phyloP scores from a whole-genome alignment of 108 stramenopile genomes.

The Epithemia pelagica region DNA sequence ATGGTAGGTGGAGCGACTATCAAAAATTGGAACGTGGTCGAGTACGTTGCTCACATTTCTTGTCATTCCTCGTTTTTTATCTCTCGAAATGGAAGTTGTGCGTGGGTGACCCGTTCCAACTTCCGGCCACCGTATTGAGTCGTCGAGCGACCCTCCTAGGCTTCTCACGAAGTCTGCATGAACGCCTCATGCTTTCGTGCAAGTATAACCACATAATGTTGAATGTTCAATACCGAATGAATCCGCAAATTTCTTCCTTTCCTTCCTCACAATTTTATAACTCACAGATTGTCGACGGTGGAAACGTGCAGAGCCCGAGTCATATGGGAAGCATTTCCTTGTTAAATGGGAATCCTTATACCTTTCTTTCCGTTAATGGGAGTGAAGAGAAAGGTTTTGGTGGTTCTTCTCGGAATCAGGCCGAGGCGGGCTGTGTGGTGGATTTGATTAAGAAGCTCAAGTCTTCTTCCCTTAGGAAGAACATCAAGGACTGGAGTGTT shows the following conservation, averaged over 20 bases:
- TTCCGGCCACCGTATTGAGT: slow-evolving; percentile 70
- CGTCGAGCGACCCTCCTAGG: slow-evolving; percentile 48
- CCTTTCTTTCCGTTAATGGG: slow-evolving; percentile 45
- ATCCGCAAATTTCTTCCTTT: slow-evolving; percentile 52
- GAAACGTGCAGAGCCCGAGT: slow-evolving; percentile 39
- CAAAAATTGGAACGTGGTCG: no score
- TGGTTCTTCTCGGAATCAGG: slow-evolving; percentile 65
- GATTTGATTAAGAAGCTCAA: slow-evolving; percentile 39
- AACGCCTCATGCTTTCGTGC: slow-evolving; percentile 74
- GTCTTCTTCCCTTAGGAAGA: not conserved
- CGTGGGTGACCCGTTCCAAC: slow-evolving; percentile 78
- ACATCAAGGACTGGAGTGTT: slow-evolving; percentile 31
- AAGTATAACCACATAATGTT: slow-evolving; percentile 62
- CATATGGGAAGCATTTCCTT: slow-evolving; percentile 22
- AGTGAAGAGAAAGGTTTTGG: slow-evolving; percentile 31
- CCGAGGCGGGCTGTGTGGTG: slow-evolving; percentile 53
- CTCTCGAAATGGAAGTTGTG: no score
- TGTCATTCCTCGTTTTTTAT: no score
- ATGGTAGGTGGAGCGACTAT: no score
- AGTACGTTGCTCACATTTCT: no score
- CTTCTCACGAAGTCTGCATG: slow-evolving; percentile 57
- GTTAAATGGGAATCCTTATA: slow-evolving; percentile 35
- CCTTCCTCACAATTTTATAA: slow-evolving; percentile 64
- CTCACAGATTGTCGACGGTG: slow-evolving; percentile 51
- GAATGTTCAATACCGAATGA: slow-evolving; percentile 84